Conservation (phyloP, 1,284 basidiomycete genomes). For the Puccinia brachypodii region DNA sequence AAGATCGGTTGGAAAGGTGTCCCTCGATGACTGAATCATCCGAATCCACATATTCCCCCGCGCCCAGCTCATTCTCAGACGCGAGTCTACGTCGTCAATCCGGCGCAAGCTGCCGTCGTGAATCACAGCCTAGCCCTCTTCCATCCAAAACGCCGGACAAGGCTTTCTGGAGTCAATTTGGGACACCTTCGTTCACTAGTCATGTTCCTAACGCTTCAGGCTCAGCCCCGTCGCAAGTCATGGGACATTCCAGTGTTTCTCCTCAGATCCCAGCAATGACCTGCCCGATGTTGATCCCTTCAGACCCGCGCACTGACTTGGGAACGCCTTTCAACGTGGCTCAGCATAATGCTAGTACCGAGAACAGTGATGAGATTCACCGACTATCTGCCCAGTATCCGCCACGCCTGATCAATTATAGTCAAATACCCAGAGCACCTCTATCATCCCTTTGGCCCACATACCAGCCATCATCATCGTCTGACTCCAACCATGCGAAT, state of each 20-base stretch:
- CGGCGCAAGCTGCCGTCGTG: not conserved
- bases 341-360: not conserved
- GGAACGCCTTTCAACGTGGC: not conserved
- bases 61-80: not conserved
- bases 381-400: not conserved
- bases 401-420: not conserved
- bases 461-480: not conserved
- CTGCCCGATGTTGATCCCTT: not conserved
- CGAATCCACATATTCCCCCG: constrained; percentile 5
- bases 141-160: not conserved
- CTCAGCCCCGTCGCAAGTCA: not conserved
- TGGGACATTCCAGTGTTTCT: not conserved
- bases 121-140: not conserved
- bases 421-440: not conserved
- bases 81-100: not conserved
- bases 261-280: not conserved
- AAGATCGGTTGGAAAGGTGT: not conserved
- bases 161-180: not conserved
- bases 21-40: constrained; percentile 1
- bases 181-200: not conserved
- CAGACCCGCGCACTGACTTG: not conserved
- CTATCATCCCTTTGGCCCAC: constrained; percentile 22
- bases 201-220: not conserved
- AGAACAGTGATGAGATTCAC: not conserved
- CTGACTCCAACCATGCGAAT: too few relatives aligned